phyloP scores from a whole-genome alignment of 2,329 filamentous ascomycete species.

The Trichoderma koningiopsis region DNA sequence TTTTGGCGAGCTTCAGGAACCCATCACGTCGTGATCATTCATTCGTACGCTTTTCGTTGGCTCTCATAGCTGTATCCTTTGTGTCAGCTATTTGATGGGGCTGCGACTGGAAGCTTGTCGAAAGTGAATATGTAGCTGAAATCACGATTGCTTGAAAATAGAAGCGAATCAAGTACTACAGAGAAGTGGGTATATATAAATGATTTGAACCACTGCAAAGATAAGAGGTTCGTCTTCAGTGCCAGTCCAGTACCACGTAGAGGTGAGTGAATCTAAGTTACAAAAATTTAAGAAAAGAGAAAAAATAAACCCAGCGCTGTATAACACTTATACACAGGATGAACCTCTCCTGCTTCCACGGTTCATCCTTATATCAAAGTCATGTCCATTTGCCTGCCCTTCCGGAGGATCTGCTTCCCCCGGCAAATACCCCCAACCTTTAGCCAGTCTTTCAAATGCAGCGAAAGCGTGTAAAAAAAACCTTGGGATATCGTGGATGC shows the following conservation, averaged over 20 bases:
- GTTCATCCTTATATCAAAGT: slow-evolving; percentile 18
- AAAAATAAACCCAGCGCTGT: not conserved
- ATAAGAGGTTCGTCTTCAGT: not conserved
- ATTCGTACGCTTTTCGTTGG: not conserved
- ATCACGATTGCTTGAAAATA: not conserved
- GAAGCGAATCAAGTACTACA: not conserved
- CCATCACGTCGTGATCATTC: not conserved
- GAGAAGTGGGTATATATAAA: not conserved
- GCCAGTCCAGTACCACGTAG: slow-evolving; percentile 6
- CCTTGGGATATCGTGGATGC: slow-evolving; percentile 25
- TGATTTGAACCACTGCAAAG: not conserved
- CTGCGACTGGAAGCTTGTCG: not conserved
- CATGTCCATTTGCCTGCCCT: slow-evolving; percentile 7
- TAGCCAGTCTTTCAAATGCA: slow-evolving; percentile 24
- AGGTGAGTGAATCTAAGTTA: slow-evolving; percentile 25
- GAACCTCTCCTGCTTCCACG: not conserved
- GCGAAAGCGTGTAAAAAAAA: slow-evolving; percentile 10
- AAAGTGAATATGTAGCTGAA: not conserved
- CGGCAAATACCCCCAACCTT: slow-evolving; percentile 9
- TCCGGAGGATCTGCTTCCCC: not conserved
- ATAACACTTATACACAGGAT: slow-evolving; percentile 20
- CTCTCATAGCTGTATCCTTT: too few relatives aligned
- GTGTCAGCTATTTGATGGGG: too few relatives aligned
- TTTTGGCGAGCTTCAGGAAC: not conserved
- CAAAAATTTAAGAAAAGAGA: not conserved